Conservation (phyloP, 192 early-diverging fungal genomes). For the Backusella morwellensis region DNA sequence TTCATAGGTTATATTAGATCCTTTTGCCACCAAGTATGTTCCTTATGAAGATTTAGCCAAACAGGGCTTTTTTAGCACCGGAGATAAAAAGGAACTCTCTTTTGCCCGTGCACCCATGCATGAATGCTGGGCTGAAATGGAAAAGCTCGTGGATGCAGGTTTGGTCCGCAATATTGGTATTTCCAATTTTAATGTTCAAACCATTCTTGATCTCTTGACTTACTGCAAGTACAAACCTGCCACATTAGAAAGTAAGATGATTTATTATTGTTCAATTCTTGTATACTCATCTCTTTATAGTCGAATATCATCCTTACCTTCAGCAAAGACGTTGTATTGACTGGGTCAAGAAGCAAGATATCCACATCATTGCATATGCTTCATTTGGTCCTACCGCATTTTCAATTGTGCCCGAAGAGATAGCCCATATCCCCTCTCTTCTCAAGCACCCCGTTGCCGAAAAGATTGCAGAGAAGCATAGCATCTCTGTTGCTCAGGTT, state of each 20-base stretch:
- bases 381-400: slow-evolving; percentile 57
- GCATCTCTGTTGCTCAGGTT: slow-evolving; percentile 55
- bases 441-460: slow-evolving; percentile 44
- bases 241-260: slow-evolving; percentile 52
- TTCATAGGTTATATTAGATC: not conserved
- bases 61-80: slow-evolving; percentile 31
- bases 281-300: not conserved
- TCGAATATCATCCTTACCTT: slow-evolving; percentile 76
- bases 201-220: slow-evolving; percentile 53
- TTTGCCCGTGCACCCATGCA: slow-evolving; percentile 48
- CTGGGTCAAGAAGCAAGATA: slow-evolving; percentile 52
- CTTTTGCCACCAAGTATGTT: not conserved
- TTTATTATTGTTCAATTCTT: not conserved
- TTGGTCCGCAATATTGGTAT: slow-evolving; percentile 65
- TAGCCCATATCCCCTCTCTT: slow-evolving; percentile 37
- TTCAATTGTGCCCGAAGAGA: slow-evolving; percentile 10
- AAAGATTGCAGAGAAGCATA: slow-evolving; percentile 51
- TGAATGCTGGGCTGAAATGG: slow-evolving; percentile 73
- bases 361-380: slow-evolving; percentile 72
- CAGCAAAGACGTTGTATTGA: slow-evolving; percentile 62
- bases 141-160: slow-evolving; percentile 59
- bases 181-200: slow-evolving; percentile 60
- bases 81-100: slow-evolving; percentile 16
- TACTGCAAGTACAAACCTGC: slow-evolving; percentile 63
- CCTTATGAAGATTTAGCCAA: not conserved